Base-by-base conservation (phyloP, 2,329 filamentous ascomycete species). In the Knufia petricola region DNA sequence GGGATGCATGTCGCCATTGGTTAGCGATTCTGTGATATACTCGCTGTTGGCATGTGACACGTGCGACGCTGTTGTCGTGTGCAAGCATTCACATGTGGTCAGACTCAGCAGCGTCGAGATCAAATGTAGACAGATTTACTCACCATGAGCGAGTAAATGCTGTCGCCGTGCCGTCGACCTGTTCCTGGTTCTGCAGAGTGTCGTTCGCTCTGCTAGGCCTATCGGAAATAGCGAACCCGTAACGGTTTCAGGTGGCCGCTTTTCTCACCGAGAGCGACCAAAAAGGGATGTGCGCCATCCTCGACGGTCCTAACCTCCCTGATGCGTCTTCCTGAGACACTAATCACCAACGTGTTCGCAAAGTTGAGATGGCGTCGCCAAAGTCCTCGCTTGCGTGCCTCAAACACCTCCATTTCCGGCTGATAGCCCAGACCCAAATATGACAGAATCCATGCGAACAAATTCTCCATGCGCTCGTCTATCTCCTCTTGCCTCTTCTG, bases 401-500 rank as follows among this genome's bases (percentile, higher is more conserved):
- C 32, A 13, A n/a, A 17, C 7, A 36, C 15, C 4, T 17, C 32
- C 32, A 36, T 36, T 8, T 7, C 10, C 10, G 32, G 13, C 32
- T 8, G 15, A 4, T 17, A 36, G 32, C 32, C 28, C 10, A 36
- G 9, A 6, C 32, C 4, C 32, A n/a, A 7, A 36, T 17, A 17
- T n/a, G 32, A 17, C 32, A 7, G 15, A 36, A 36, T 17, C 15
- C 15, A 13, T 36, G 9, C 32, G 32, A 41, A 24, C 39, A 28
- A 41, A 24, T 26, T 41, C 17, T 20, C 23, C 39, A 41, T 20
- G 39, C 39, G 39, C 39, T 41, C 39, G 20, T n/a, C 44, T 47
- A 47, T 20, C 23, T 47, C 32, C 44, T 23, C 44, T 39, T 47
- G 19, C 44, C 44, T 26, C 39, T 38, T 17, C 44, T 23, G 15